phyloP scores from a whole-genome alignment of 495 filamentous ascomycete species.

The Penicillium arizonense region DNA sequence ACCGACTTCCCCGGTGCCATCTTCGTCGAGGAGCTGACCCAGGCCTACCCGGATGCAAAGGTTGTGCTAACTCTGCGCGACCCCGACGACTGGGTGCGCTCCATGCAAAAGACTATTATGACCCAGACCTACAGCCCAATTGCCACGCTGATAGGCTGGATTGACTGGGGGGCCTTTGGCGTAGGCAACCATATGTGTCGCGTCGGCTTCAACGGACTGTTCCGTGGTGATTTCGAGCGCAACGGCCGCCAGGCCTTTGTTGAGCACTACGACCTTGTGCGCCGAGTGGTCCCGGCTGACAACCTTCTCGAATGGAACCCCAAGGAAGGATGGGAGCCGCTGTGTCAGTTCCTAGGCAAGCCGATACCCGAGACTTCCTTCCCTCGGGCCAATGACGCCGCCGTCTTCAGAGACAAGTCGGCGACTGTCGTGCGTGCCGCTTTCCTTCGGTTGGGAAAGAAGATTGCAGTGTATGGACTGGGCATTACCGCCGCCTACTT shows the following conservation, averaged over 20 bases:
- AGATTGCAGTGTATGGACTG: neutral
- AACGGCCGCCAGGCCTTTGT: constrained; percentile 14
- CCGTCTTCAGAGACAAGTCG: constrained; percentile 5
- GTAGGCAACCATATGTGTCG: constrained; percentile 24
- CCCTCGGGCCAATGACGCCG: constrained; percentile 7
- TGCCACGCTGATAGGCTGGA: constrained; percentile 14
- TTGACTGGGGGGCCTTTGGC: constrained; percentile 4
- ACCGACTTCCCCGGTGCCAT: constrained; percentile 37
- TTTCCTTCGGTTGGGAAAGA: neutral
- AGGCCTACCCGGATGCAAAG: constrained; percentile 41
- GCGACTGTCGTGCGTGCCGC: neutral
- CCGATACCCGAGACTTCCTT: constrained; percentile 10
- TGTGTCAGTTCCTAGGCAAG: constrained; percentile 38
- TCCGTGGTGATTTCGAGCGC: constrained; percentile 25
- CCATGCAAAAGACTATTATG: constrained; percentile 36
- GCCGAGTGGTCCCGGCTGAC: constrained; percentile 15
- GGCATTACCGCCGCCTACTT: neutral
- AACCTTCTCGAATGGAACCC: constrained; percentile 27
- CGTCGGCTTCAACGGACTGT: constrained; percentile 28
- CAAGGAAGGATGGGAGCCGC: constrained; percentile 39
- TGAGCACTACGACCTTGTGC: constrained; percentile 26
- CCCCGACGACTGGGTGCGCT: constrained; percentile 41
- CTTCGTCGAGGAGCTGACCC: constrained; percentile 38
- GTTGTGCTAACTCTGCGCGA: constrained; percentile 41
- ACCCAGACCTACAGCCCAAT: constrained; percentile 13